A percentile compares a stretch with the other conserved stretches of the same genome.
Evolutionary conservation across 352 stramenopile species (phyloP).

Genomic region (Saprolegnia diclina): DNA sequence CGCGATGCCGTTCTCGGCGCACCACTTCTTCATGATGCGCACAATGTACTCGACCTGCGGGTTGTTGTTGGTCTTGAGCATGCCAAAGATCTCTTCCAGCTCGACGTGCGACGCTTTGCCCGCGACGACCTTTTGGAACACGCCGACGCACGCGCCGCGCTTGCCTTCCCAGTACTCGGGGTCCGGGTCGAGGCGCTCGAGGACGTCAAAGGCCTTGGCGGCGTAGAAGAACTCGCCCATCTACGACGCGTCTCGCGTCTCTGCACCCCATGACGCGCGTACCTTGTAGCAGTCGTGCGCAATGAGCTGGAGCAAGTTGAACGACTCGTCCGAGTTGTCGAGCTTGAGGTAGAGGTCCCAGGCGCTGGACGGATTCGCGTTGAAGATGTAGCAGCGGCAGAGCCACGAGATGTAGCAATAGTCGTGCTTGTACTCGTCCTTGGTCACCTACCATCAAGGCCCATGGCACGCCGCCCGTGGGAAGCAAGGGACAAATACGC

Average conservation of each 20-base stretch:
- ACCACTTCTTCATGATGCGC: slow-evolving; percentile 96
- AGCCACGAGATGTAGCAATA: slow-evolving; percentile 90
- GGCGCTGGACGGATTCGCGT: slow-evolving; percentile 89
- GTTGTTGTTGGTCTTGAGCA: slow-evolving; percentile 92
- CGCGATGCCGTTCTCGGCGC: slow-evolving; percentile 82
- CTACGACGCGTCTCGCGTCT: slow-evolving; percentile 22
- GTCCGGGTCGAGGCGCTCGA: slow-evolving; percentile 91
- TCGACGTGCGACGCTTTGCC: slow-evolving; percentile 86
- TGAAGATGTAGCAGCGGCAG: slow-evolving; percentile 93
- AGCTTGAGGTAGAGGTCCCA: slow-evolving; percentile 97
- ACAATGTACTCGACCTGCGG: slow-evolving; percentile 94
- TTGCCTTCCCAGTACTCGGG: slow-evolving; percentile 97
- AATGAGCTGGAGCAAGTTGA: slow-evolving; percentile 94
- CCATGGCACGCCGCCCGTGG: neutral
- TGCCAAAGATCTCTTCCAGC: slow-evolving; percentile 86
- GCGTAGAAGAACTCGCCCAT: slow-evolving; percentile 95
- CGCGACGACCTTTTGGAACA: slow-evolving; percentile 92
- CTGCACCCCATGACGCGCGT: neutral
- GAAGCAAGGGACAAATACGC: slow-evolving; percentile 66
- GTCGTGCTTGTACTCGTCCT: slow-evolving; percentile 90
- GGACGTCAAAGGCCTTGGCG: slow-evolving; percentile 92
- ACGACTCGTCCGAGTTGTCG: slow-evolving; percentile 92
- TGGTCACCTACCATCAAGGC: slow-evolving; percentile 29
- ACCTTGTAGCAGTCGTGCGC: slow-evolving; percentile 95
- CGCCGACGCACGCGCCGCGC: slow-evolving; percentile 90